A percentile compares a stretch with the other conserved stretches of the same genome.
Evolutionary conservation across 257 asterid genomes (phyloP).

Genomic region (Jacaranda mimosifolia): DNA sequence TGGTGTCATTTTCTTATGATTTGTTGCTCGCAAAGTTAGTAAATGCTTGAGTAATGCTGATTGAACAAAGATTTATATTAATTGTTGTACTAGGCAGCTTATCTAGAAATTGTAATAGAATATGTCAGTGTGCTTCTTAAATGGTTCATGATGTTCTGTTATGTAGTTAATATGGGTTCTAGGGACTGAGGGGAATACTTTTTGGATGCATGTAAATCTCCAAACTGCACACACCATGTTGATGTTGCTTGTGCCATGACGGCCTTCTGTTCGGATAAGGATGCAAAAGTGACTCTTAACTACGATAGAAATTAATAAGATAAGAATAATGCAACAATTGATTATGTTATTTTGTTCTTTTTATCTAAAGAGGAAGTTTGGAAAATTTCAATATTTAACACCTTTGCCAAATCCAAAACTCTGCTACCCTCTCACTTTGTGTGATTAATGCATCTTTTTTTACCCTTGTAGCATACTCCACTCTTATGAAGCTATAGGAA

Average conservation of each 20-base stretch:
- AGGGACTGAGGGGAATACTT: too few species aligned
- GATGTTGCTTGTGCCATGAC: constrained; percentile 96
- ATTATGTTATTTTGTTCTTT: constrained; percentile 6
- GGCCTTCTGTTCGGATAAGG: constrained; percentile 99
- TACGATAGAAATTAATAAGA: background rate
- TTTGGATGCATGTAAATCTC: constrained; percentile 92
- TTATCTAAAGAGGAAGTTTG: background rate
- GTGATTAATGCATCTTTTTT: background rate
- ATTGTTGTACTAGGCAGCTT: too few species aligned
- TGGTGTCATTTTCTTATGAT: too few species aligned
- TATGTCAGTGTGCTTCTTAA: constrained; percentile 8
- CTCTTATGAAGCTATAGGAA: too few species aligned
- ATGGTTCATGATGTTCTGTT: constrained; percentile 27
- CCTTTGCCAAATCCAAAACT: background rate
- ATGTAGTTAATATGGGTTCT: constrained; percentile 84
- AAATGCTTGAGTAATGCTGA: too few species aligned
- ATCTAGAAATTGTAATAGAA: constrained; percentile 10
- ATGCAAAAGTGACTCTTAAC: constrained; percentile 74
- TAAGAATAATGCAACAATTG: background rate
- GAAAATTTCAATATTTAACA: constrained; percentile 3
- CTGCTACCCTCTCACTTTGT: background rate
- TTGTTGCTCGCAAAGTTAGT: too few species aligned
- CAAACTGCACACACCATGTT: constrained; percentile 95
- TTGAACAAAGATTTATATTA: background rate
- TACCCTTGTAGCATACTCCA: background rate